phyloP scores from a whole-genome alignment of 108 stramenopile genomes.

The Nitzschia sp. region DNA sequence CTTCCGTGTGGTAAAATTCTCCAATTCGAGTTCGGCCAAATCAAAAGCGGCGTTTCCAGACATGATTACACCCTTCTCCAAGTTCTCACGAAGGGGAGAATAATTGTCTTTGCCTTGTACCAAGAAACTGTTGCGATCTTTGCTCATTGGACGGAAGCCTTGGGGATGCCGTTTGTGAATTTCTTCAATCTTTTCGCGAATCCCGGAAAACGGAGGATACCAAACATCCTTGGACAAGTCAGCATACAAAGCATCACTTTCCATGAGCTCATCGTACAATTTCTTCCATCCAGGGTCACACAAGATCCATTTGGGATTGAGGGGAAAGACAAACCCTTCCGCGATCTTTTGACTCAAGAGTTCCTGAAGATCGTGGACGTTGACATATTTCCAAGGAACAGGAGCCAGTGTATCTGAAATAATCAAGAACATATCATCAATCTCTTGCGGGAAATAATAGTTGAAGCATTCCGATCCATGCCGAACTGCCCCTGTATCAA shows the following conservation, averaged over 20 bases:
- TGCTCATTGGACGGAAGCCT: conserved; percentile 41
- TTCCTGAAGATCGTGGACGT: conserved; percentile 49
- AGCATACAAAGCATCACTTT: conserved; percentile 42
- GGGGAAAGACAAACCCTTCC: conserved; percentile 64
- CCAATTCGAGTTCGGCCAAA: conserved; percentile 37
- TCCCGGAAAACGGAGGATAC: conserved; percentile 54
- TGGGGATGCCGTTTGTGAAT: conserved; percentile 52
- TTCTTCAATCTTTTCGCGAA: conserved; percentile 58
- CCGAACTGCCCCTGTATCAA: conserved; percentile 65
- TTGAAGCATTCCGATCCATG: conserved; percentile 82
- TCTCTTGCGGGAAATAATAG: conserved; percentile 75
- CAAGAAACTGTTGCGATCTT: conserved; percentile 5
- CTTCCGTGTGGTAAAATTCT: conserved; percentile 27
- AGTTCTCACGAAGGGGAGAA: conserved; percentile 24
- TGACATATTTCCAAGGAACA: conserved; percentile 63
- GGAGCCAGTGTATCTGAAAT: conserved; percentile 44
- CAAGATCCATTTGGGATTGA: conserved; percentile 71
- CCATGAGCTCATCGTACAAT: conserved; percentile 60
- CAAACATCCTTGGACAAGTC: conserved; percentile 53
- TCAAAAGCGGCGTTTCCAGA: conserved; percentile 38
- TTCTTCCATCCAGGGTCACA: conserved; percentile 75
- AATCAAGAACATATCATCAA: conserved; percentile 69
- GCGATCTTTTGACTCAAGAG: conserved; percentile 53
- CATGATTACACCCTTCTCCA: conserved; percentile 23
- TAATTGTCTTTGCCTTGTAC: conserved; percentile 4